Base-by-base conservation (phyloP, 352 stramenopile species). In the Phytophthora uliginosa region DNA sequence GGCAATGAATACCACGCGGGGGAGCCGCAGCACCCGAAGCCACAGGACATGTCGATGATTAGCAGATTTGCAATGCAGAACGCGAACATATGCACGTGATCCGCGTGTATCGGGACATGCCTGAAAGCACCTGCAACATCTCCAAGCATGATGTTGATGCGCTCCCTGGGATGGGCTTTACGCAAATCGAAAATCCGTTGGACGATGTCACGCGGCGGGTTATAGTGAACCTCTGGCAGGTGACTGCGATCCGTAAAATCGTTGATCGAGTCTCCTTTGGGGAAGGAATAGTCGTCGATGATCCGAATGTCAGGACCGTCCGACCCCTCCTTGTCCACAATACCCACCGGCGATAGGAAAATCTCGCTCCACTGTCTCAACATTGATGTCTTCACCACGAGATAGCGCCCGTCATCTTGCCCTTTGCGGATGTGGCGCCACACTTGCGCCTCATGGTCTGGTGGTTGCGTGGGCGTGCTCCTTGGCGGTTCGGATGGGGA, bases 71-170 rank as follows among this genome's bases (percentile, higher is more conserved):
- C 53, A 17, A 58, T 26, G 3, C 51, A 7, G 22, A 69, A 69
- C 8, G 38, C 53, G 22, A 69, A 69, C 63, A 69, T 69, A 20
- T 69, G 28, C 4, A 45, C 36, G 2, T 53, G 36, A n/a, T 69
- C 22, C 2, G n/a, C 62, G 50, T 67, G 26, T 20, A 54, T 34
- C 1, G 50, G 36, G 0, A 59, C 50, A n/a, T 69, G 42, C 0
- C 63, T 15, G 34, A 61, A 56, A 9, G 63, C 63, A 9, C 53
- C 52, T 1, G 63, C 12, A 2, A 69, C 52, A 28, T 69, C 53
- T 9, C 51, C 63, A 34, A 69, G 42, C 42, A 63, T 63, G 7
- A 69, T 24, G 4, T 62, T 26, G 8, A 63, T 56, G 7, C 13
- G 12, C 18, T 18, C 52, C 20, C 50, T n/a, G 4, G 40, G 40